These are phyloP conservation scores for Nicotiana otophora DNA, from an alignment of 257 asterid genomes.

Conservation along the genomic window DNA sequence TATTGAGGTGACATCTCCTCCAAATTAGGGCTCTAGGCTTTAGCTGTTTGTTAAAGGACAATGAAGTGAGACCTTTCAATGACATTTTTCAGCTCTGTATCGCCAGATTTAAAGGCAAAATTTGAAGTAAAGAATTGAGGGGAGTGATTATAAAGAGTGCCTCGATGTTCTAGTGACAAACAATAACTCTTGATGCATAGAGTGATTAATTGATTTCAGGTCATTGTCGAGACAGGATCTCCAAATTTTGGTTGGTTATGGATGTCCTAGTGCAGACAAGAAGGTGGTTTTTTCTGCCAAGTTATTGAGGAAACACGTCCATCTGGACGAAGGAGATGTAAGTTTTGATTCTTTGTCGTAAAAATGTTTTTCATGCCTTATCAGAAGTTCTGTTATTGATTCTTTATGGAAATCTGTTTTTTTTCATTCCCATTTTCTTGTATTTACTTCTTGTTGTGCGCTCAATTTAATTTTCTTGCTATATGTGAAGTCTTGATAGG, in stretches of 20 bases:
- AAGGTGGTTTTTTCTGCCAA: conserved; percentile 68
- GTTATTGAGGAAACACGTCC: conserved; percentile 73
- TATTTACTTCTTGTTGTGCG: background rate
- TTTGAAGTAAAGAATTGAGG: no score
- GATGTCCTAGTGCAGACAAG: conserved; percentile 81
- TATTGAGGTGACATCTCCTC: background rate
- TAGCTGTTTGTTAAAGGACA: conserved; percentile 3
- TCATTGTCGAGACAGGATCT: conserved; percentile 84
- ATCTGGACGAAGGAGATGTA: conserved; percentile 99
- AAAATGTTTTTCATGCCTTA: background rate
- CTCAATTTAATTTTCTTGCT: background rate
- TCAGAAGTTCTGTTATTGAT: background rate
- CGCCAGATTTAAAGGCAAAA: no score
- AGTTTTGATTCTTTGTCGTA: conserved; percentile 26
- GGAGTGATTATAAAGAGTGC: background rate
- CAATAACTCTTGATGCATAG: background rate
- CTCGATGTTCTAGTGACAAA: background rate
- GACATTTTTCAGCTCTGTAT: no score
- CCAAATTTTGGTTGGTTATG: conserved; percentile 90
- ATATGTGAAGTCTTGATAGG: background rate
- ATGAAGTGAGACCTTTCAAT: no score
- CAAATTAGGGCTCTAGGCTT: background rate
- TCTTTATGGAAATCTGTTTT: background rate
- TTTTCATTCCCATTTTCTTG: background rate
- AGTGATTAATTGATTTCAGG: conserved; percentile 50